Conservation (phyloP, 371 early-diverging fungal genomes). For the Mucor ambiguus region DNA sequence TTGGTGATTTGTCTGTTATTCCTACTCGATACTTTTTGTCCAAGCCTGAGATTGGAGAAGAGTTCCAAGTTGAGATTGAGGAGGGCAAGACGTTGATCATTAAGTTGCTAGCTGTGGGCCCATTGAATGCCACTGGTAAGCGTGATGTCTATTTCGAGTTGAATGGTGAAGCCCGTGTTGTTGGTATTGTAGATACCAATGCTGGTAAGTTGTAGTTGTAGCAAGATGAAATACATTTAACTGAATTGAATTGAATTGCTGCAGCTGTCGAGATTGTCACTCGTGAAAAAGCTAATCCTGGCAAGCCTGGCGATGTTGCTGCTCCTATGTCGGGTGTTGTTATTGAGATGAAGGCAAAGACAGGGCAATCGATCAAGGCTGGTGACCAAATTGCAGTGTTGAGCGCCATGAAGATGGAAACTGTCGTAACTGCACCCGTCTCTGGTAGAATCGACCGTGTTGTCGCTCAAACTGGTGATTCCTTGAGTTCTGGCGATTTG, state of each 20-base stretch:
- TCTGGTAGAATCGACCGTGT: constrained; percentile 79
- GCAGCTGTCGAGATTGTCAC: constrained; percentile 63
- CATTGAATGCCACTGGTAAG: constrained; percentile 74
- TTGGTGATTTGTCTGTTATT: constrained; percentile 83
- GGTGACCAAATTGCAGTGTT: constrained; percentile 91
- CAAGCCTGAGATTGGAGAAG: constrained; percentile 86
- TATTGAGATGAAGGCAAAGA: constrained; percentile 85
- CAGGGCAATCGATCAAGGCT: constrained; percentile 79
- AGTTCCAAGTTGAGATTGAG: constrained; percentile 84
- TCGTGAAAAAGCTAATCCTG: constrained; percentile 79
- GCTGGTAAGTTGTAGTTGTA: constrained; percentile 20
- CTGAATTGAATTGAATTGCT: background rate
- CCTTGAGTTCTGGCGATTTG: constrained; percentile 81
- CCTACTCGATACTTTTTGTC: constrained; percentile 91
- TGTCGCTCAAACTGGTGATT: constrained; percentile 74
- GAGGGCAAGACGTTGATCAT: constrained; percentile 90
- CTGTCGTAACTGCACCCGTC: constrained; percentile 83
- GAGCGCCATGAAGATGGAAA: constrained; percentile 98
- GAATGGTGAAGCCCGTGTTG: constrained; percentile 93
- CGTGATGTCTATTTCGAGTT: constrained; percentile 95
- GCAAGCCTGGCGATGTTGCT: constrained; percentile 83
- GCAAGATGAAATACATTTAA: background rate
- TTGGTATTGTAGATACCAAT: constrained; percentile 67
- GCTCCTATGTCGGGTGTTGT: constrained; percentile 97
- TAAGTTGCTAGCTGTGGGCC: constrained; percentile 89